Evolutionary conservation across 257 asterid genomes (phyloP).

Genomic region (Henckelia pumila): DNA sequence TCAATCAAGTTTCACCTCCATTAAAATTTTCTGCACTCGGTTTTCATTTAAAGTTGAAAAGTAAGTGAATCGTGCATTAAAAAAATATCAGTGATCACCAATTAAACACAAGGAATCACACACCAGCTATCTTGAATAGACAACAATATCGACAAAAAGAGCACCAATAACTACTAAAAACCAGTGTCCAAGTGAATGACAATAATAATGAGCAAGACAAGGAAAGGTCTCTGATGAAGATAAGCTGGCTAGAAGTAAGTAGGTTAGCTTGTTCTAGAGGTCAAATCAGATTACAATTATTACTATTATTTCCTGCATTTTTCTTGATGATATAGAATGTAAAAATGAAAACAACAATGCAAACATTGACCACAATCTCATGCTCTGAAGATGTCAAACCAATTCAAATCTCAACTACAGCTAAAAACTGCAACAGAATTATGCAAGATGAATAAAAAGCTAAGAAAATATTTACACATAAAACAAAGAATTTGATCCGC

Average conservation of each 20-base stretch:
- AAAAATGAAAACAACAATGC: conserved; percentile 1
- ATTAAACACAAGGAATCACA: no score
- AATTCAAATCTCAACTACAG: conserved; percentile 1
- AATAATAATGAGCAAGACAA: not conserved
- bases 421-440: conserved; percentile 13
- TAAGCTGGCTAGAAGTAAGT: conserved; percentile 1
- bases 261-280: conserved; percentile 2
- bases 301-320: not conserved
- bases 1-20: no score
- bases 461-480: conserved; percentile 6
- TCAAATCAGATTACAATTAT: not conserved
- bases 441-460: not conserved
- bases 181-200: not conserved
- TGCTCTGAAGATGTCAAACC: conserved; percentile 4
- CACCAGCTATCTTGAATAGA: no score
- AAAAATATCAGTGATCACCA: no score
- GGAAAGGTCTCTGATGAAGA: conserved; percentile 9
- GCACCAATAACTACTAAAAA: conserved; percentile 2
- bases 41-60: no score
- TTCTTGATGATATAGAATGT: not conserved
- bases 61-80: no score
- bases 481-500: conserved; percentile 4
- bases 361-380: conserved; percentile 4
- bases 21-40: no score
- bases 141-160: no score